Base-by-base conservation (phyloP, 2,329 filamentous ascomycete genomes). In the Exserohilum turcica region DNA sequence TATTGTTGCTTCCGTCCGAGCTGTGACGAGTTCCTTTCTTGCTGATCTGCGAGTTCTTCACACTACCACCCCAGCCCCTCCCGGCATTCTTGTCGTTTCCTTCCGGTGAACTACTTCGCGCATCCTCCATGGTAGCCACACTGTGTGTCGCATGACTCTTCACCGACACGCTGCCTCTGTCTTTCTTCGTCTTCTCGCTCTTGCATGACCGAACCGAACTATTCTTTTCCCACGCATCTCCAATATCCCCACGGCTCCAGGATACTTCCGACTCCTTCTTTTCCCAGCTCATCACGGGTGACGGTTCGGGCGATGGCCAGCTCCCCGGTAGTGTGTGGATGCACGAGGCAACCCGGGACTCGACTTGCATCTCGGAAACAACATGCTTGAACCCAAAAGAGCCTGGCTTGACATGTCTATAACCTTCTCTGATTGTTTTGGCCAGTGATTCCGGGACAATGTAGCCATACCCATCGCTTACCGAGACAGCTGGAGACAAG, bases 91-190 rank as follows among this genome's bases (percentile, higher is more conserved):
- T 32, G 42, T 8, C 27, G 37, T 18, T 44, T 10, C 19, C 54
- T n/a, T 55, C 54, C 2, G 48, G 52, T 10, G 60, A 51, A 7
- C 55, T 53, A 12, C 57, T 55, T 3, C 48, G 39, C 6, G 46
- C 62, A 7, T 64, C 62, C 48, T 68, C 60, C 1, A 71, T 61
- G 4, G 62, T 64, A 12, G 64, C 65, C 0, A 57, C 19, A 24
- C 48, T 53, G 54, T 72, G 70, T 5, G 58, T 61, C 2, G 64
- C 58, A 13, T 54, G 38, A 6, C 45, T 61, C 43, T 54, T 60
- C 6, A 31, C 27, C 5, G 60, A 62, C 3, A 16, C 35, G 15
- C 32, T 40, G 24, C 57, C 59, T 1, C 16, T 21, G 2, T 50
- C 54, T 16, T 45, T 36, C 36, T 19, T 36, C 3, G 45, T 54